Percentiles rank a stretch among this genome's conserved stretches.
Conservation (phyloP, 371 early-diverging fungal genomes). For the Amoeboaphelidium protococcarum region DNA sequence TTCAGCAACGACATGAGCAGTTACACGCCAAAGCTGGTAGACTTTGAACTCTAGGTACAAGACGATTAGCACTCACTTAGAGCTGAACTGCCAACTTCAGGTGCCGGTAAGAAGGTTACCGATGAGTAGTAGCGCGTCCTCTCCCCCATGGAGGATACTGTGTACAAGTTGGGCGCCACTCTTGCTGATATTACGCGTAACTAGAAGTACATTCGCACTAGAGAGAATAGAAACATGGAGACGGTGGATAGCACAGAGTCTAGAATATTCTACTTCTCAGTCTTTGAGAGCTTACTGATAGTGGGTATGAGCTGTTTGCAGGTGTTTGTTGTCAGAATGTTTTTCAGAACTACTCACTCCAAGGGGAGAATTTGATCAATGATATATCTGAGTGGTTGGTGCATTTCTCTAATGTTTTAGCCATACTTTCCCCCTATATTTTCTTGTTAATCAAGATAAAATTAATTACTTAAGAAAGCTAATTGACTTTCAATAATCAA, state of each 20-base stretch:
- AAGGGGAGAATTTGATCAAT: no score
- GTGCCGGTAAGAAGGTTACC: no score
- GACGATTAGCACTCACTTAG: conserved; percentile 34
- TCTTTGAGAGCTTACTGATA: conserved; percentile 38
- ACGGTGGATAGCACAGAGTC: conserved; percentile 54
- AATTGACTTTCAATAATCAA: no score
- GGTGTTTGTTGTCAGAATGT: conserved; percentile 61
- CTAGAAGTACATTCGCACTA: conserved; percentile 53
- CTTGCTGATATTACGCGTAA: conserved; percentile 33
- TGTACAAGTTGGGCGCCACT: conserved; percentile 7
- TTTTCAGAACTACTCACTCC: no score
- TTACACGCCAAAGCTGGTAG: conserved; percentile 65
- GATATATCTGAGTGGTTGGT: no score
- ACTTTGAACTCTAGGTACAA: conserved; percentile 67
- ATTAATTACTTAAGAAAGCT: no score
- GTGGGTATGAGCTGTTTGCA: conserved; percentile 51
- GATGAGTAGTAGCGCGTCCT: no score
- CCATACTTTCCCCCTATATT: no score
- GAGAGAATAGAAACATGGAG: conserved; percentile 61
- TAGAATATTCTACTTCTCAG: conserved; percentile 65
- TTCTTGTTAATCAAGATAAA: no score
- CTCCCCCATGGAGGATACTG: background rate
- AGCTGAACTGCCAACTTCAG: no score
- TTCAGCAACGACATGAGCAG: conserved; percentile 71
- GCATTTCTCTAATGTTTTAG: no score